A percentile compares a stretch with the other conserved stretches of the same genome.
phyloP scores from a whole-genome alignment of 805 yeast genomes.

The Barnettozyma pratensis region DNA sequence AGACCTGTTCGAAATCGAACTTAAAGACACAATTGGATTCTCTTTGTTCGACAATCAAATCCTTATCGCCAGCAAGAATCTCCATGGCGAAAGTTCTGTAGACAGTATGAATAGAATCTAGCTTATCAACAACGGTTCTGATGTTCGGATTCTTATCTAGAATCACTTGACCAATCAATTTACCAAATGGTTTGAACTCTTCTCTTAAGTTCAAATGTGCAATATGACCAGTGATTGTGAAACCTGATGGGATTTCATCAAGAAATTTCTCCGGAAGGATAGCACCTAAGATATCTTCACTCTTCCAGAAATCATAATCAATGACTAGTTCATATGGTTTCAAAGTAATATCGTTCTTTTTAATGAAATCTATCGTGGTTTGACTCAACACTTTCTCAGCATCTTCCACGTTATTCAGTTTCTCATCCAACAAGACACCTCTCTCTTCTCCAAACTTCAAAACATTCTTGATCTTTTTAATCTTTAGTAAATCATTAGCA shows the following conservation, averaged over 20 bases:
- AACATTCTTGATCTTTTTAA: slow-evolving; percentile 70
- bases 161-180: slow-evolving; percentile 82
- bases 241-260: slow-evolving; percentile 83
- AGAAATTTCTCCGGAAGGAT: slow-evolving; percentile 67
- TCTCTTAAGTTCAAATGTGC: slow-evolving; percentile 87
- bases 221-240: slow-evolving; percentile 89
- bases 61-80: slow-evolving; percentile 78
- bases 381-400: slow-evolving; percentile 35
- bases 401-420: slow-evolving; percentile 34
- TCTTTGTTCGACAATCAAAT: slow-evolving; percentile 74
- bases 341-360: slow-evolving; percentile 41
- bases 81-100: slow-evolving; percentile 94
- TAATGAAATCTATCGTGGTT: slow-evolving; percentile 40
- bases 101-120: slow-evolving; percentile 78
- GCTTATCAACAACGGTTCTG: slow-evolving; percentile 87
- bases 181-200: slow-evolving; percentile 78
- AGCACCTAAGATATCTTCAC: slow-evolving; percentile 79
- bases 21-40: slow-evolving; percentile 78
- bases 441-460: slow-evolving; percentile 35
- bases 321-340: slow-evolving; percentile 50
- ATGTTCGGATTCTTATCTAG: slow-evolving; percentile 73
- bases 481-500: slow-evolving; percentile 55
- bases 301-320: slow-evolving; percentile 78
- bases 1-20: slow-evolving; percentile 89
- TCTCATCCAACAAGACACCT: slow-evolving; percentile 55